Percentiles rank a stretch among this genome's conserved stretches.
phyloP scores from a whole-genome alignment of 305 asterid species.

The Fraxinus nigra region DNA sequence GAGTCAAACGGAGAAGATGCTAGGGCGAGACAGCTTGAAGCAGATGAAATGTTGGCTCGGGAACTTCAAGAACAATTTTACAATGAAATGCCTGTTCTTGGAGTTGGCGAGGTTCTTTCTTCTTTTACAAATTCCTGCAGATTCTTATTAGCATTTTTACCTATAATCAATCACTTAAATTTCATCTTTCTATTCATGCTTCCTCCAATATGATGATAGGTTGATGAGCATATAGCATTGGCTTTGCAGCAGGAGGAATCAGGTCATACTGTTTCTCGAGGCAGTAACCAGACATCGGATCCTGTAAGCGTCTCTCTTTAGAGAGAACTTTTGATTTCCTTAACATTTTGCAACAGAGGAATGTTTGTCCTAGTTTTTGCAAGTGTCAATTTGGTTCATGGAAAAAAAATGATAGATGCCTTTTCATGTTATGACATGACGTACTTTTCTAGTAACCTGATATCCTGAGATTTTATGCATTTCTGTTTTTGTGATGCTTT shows the following conservation, averaged over 20 bases:
- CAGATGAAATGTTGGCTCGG: constrained; percentile 83
- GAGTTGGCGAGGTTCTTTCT: constrained; percentile 51
- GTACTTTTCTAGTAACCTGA: not conserved
- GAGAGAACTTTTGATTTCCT: not conserved
- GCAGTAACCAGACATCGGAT: constrained; percentile 29
- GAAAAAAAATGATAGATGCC: no score
- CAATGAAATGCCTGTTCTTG: constrained; percentile 54
- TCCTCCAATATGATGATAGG: constrained; percentile 38
- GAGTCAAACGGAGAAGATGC: constrained; percentile 37
- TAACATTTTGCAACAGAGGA: not conserved
- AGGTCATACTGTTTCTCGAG: constrained; percentile 27
- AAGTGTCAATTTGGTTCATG: no score
- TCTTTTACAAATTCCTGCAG: not conserved
- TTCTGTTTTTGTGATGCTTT: not conserved
- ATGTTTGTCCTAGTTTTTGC: not conserved
- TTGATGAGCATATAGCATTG: constrained; percentile 50
- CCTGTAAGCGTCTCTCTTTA: constrained; percentile 33
- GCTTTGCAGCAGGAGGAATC: constrained; percentile 55
- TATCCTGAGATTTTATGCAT: not conserved
- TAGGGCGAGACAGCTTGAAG: constrained; percentile 78
- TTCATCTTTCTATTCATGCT: constrained; percentile 11
- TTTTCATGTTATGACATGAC: not conserved
- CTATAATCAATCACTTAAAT: constrained; percentile 8
- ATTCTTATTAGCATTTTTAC: constrained; percentile 5
- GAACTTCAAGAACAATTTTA: constrained; percentile 91